Evolutionary conservation across 352 stramenopile genomes (phyloP), one percentile per base, ranked within the genome.

Genomic region (Pythium scleroteichum): DNA sequence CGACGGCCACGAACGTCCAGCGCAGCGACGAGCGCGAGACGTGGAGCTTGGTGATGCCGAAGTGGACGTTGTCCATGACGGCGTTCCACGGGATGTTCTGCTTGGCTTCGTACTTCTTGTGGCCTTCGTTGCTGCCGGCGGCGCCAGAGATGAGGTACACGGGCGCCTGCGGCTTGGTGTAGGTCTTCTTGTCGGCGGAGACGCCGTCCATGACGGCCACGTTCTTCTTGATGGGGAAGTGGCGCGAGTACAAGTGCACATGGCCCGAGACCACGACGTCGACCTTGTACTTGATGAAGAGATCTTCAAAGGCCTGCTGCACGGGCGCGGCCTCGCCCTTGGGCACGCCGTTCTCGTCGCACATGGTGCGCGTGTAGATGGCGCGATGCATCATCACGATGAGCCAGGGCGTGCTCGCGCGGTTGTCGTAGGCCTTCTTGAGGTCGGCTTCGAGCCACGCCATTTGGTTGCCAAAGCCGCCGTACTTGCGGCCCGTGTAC

Each of bases 211-310:
- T 69, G 13, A 80, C 32, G 0, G 62, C 51, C 20, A 60, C 66
- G 47, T 55, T 64, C n/a, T 80, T 71, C 16, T 67, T 68, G 19
- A 70, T 79, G 16, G 78, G 78, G 14, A 69, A 73, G 17, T 78
- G 70, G n/a, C 78, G 75, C 38, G 79, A 75, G 53, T 87, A 87
- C 13, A 68, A 61, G 53, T 87, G 78, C 20, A 82, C 72, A 39
- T 87, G 78, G 20, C 71, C 78, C 8, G 74, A 51, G 0, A 75
- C 44, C 35, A 87, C 77, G n/a, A 83, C n/a, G 41, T 88, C 78
- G 16, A 88, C 78, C 6, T 74, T 70, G 66, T 82, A 85, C 62
- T 80, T 77, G 57, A 85, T 76, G 40, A 85, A 79, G 1, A 88
- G 62, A 9, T 78, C 50, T 39, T 88, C 78, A 41, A 88, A 88